Conservation (phyloP, 2,329 filamentous ascomycete species). For the Pseudogymnoascus sp. region DNA sequence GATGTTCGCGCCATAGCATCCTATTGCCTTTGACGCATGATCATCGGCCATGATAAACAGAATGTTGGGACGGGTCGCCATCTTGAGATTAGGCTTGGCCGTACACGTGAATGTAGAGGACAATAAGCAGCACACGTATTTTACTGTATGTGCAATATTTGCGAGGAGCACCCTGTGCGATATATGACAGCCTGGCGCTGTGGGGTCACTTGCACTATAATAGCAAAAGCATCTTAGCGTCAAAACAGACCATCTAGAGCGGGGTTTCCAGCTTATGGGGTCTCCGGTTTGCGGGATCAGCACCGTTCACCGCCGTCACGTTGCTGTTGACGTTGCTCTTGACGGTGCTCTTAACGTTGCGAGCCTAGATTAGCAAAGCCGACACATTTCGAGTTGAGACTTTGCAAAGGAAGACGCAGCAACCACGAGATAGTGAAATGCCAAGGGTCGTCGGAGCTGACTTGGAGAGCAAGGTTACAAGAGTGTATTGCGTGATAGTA, state of each 20-base stretch:
- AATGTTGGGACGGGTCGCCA: conserved; percentile 30
- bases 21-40: conserved; percentile 44
- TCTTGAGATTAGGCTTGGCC: background rate
- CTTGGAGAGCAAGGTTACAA: background rate
- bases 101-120: background rate
- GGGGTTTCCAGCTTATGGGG: background rate
- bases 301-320: background rate
- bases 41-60: conserved; percentile 50
- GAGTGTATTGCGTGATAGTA: background rate
- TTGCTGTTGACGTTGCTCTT: background rate
- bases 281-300: no score
- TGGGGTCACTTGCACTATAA: background rate
- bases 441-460: background rate
- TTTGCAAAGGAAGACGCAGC: no score
- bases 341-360: no score
- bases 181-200: background rate
- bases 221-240: background rate
- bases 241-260: background rate
- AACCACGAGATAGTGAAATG: no score
- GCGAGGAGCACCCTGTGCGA: background rate
- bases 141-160: background rate
- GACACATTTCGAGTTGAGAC: no score
- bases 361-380: no score
- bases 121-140: background rate
- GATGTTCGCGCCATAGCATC: conserved; percentile 42